These are phyloP conservation scores for Phytophthora citricola DNA, from an alignment of 352 stramenopile species.

Conservation along the genomic window DNA sequence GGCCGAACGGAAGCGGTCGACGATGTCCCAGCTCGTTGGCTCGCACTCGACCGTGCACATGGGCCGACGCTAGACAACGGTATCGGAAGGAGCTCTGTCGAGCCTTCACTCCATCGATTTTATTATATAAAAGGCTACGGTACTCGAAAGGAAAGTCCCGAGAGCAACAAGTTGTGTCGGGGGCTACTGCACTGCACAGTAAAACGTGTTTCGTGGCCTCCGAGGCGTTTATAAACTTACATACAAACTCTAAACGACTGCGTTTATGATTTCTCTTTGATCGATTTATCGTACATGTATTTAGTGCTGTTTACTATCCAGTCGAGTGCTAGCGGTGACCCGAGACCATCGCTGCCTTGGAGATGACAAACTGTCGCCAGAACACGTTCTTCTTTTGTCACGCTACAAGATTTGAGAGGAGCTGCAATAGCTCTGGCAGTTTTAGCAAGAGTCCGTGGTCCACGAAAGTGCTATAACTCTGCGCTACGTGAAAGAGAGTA, in stretches of 20 bases:
- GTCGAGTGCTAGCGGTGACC: slow-evolving; percentile 7
- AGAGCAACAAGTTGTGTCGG: neutral
- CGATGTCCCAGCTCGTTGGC: slow-evolving; percentile 18
- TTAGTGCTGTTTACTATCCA: neutral
- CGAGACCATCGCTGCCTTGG: slow-evolving; percentile 8
- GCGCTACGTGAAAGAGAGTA: too few relatives aligned
- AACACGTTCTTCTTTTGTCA: slow-evolving; percentile 11
- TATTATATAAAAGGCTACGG: neutral
- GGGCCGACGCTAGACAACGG: slow-evolving; percentile 14
- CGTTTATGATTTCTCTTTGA: too few relatives aligned
- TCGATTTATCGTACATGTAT: slow-evolving; percentile 11
- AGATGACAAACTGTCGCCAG: slow-evolving; percentile 20
- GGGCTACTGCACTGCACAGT: neutral
- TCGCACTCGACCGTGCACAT: slow-evolving; percentile 24
- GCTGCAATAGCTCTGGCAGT: too few relatives aligned
- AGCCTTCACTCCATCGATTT: neutral
- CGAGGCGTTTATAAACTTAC: neutral
- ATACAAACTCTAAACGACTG: too few relatives aligned
- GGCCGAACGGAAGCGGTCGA: slow-evolving; percentile 26
- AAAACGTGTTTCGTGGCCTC: neutral
- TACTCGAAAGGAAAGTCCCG: slow-evolving; percentile 1
- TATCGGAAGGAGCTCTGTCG: too few relatives aligned
- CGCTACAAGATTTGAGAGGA: too few relatives aligned
- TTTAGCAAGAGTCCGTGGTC: too few relatives aligned
- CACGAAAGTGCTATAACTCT: too few relatives aligned